Base-by-base conservation (phyloP, 2,329 filamentous ascomycete genomes). In the Diaporthe australafricana region DNA sequence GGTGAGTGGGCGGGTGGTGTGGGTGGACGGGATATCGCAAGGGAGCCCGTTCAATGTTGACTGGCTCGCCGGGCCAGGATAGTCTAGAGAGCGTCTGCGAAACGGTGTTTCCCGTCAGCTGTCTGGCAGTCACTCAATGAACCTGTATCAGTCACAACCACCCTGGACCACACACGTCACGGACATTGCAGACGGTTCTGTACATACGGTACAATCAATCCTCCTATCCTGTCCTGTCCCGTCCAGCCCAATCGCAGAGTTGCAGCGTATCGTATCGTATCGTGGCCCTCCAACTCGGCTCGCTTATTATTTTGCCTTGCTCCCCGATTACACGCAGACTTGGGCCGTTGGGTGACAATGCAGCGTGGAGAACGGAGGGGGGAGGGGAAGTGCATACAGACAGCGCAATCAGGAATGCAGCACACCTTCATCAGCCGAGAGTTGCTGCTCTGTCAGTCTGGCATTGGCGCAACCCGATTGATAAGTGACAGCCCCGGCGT, bases 1-100 rank as follows among this genome's bases (percentile, higher is more conserved):
- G 48, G 63, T 67, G 63, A n/a, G 67, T 71, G 69, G 69, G 69
- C 69, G 70, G 42, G 53, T 48, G 66, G 52, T 35, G 63, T 55
- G 63, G 48, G 48, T 55, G 63, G 63, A 55, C 35, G 63, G 48
- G 47, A 67, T 55, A 65, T 69, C 67, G 67, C 67, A 69, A 69
- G 67, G 67, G 67, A 69, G 67, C 67, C 67, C 55, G 70, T 52
- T 48, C 40, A 50, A 70, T 52, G 67, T 50, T 50, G 55, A 62
- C 53, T 70, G n/a, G 56, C 60, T 17, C 57, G 57, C 27, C 40
- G 38, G 16, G 56, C 56, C 56, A 60, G 56, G 56, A 45, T 60
- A 60, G 25, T 25, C n/a, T 20, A 38, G 35, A 60, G 55, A 60
- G 55, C 35, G n/a, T 60, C 30, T 47, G 57, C 40, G 42, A 63